These are phyloP conservation scores for Oryza glaberrima DNA, from an alignment of 176 grass and related monocot genomes.

Conservation along the genomic window DNA sequence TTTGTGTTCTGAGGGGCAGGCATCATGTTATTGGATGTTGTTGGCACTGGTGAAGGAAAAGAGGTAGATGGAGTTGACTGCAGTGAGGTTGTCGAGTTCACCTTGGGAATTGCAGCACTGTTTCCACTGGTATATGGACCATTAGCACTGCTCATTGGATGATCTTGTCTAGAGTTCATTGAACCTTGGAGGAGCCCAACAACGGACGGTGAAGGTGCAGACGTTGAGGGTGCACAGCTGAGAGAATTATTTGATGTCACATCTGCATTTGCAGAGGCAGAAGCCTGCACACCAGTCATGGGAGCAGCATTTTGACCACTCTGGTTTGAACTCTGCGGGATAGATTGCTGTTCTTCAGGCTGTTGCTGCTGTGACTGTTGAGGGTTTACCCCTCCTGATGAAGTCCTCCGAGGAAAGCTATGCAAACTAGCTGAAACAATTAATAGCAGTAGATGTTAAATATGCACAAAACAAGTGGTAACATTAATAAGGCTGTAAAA, in stretches of 20 bases:
- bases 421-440: slow-evolving; percentile 79
- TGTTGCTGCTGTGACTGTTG: slow-evolving; percentile 67
- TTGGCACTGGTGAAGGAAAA: slow-evolving; percentile 47
- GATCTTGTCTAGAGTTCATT: slow-evolving; percentile 67
- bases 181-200: slow-evolving; percentile 60
- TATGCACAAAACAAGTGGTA: slow-evolving; percentile 4
- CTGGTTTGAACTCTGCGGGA: slow-evolving; percentile 78
- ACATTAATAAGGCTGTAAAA: slow-evolving; percentile 13
- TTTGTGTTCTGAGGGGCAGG: slow-evolving; percentile 56
- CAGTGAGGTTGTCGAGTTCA: slow-evolving; percentile 59
- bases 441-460: slow-evolving; percentile 30
- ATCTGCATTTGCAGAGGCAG: slow-evolving; percentile 56
- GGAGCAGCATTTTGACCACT: slow-evolving; percentile 68
- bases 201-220: slow-evolving; percentile 44
- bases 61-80: slow-evolving; percentile 65
- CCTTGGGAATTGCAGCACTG: slow-evolving; percentile 49
- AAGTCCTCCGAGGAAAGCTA: slow-evolving; percentile 79
- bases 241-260: slow-evolving; percentile 55
- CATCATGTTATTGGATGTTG: slow-evolving; percentile 63
- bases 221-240: slow-evolving; percentile 54
- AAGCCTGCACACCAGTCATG: slow-evolving; percentile 50
- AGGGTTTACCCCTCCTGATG: slow-evolving; percentile 59
- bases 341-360: slow-evolving; percentile 63
- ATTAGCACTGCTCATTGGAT: slow-evolving; percentile 52
- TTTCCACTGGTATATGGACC: slow-evolving; percentile 46